phyloP scores from a whole-genome alignment of 1,284 basidiomycete species.

The Rhodotorula sp. region DNA sequence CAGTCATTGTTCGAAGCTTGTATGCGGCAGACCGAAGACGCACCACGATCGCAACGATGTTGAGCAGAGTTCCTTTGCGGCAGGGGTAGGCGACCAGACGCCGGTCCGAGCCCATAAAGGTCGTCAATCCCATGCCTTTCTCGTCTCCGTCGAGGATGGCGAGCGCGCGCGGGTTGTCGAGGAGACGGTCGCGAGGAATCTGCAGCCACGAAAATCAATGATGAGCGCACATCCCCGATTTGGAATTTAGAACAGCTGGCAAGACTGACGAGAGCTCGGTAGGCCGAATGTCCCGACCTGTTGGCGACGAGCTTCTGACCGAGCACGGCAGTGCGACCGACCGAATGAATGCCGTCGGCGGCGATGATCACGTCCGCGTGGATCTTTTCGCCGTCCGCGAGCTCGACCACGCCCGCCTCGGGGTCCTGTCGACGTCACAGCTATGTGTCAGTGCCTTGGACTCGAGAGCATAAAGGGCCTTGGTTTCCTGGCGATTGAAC shows the following conservation, averaged over 20 bases:
- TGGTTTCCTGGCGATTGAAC: not conserved
- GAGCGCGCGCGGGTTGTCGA: not conserved
- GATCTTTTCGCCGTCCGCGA: slow-evolving; percentile 40
- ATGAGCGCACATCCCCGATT: no score
- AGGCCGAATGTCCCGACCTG: slow-evolving; percentile 45
- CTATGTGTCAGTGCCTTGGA: not conserved
- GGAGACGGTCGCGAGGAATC: slow-evolving; percentile 10
- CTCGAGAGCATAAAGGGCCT: not conserved
- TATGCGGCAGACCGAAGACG: not conserved
- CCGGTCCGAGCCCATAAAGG: slow-evolving; percentile 39
- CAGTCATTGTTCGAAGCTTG: not conserved
- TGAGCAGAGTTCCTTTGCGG: slow-evolving; percentile 41
- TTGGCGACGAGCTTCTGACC: slow-evolving; percentile 34
- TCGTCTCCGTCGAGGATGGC: slow-evolving; percentile 19
- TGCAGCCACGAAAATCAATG: no score
- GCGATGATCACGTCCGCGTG: slow-evolving; percentile 45
- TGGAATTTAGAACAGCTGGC: no score
- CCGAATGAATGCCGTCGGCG: slow-evolving; percentile 47
- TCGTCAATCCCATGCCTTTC: slow-evolving; percentile 25
- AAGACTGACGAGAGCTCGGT: slow-evolving; percentile 37
- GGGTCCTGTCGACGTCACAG: slow-evolving; percentile 28
- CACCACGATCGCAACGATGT: slow-evolving; percentile 44
- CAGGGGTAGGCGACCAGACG: slow-evolving; percentile 43
- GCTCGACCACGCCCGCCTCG: slow-evolving; percentile 38
- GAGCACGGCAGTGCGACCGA: slow-evolving; percentile 41